Evolutionary conservation across 164 flowering plant genomes (phyloP).

Genomic region (Tinospora cordifolia): DNA sequence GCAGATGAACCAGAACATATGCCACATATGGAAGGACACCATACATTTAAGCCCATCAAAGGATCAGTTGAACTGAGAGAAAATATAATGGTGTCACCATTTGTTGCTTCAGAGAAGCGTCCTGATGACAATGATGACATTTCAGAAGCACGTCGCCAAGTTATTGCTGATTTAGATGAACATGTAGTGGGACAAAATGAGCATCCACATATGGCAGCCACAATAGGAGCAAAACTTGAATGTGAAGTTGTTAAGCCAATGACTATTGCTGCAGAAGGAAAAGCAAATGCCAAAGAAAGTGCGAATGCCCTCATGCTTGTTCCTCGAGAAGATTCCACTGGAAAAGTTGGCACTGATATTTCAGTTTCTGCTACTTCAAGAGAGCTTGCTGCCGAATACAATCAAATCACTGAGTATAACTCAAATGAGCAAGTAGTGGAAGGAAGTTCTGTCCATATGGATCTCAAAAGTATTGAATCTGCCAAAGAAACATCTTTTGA

Average conservation of each 20-base stretch:
- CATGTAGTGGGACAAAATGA: background rate
- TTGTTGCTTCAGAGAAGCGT: no score
- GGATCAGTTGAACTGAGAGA: no score
- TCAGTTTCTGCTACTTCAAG: background rate
- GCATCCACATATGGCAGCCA: background rate
- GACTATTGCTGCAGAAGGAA: background rate
- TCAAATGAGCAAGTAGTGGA: background rate
- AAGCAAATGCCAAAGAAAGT: background rate
- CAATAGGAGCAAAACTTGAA: background rate
- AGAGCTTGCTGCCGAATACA: background rate
- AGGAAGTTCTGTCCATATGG: background rate
- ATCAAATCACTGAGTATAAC: background rate
- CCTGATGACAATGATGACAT: no score
- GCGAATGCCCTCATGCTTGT: background rate
- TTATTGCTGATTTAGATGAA: background rate
- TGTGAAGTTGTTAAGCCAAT: background rate
- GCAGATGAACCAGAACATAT: no score
- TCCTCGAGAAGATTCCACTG: background rate
- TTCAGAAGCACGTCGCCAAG: no score
- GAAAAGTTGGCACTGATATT: background rate
- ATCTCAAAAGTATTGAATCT: background rate
- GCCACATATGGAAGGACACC: no score
- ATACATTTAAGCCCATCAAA: no score
- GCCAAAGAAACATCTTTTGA: constrained; percentile 2
- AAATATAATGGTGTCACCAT: no score